These are phyloP conservation scores for Xylaria sp. DNA, from an alignment of 2,329 filamentous ascomycete genomes.

Conservation along the genomic window DNA sequence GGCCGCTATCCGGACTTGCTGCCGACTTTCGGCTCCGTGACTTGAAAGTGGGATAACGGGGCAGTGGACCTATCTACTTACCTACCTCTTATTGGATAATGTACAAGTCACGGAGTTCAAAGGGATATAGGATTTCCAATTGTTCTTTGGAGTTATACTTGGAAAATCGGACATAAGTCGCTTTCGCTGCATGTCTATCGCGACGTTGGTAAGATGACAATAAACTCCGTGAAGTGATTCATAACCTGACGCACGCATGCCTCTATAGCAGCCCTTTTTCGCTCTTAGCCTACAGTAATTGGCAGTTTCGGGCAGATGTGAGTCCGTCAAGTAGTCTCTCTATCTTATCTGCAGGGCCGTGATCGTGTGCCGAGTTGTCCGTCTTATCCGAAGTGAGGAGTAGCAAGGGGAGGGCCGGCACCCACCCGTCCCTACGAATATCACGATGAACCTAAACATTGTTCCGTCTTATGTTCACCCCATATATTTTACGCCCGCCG, in stretches of 20 bases:
- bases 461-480: neutral
- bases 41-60: too few species aligned
- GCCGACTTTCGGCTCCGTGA: too few species aligned
- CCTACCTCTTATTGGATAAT: too few species aligned
- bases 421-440: neutral
- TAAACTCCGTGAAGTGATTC: neutral
- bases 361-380: neutral
- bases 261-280: neutral
- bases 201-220: neutral
- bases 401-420: neutral
- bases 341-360: neutral
- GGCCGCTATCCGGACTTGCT: too few species aligned
- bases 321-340: too few species aligned
- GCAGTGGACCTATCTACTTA: too few species aligned
- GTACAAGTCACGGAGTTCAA: too few species aligned
- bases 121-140: too few species aligned
- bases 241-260: neutral
- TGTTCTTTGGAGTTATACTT: too few species aligned
- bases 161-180: too few species aligned
- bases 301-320: too few species aligned
- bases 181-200: neutral
- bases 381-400: neutral
- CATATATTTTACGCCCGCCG: neutral
- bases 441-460: neutral
- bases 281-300: too few species aligned